Conservation (phyloP, 495 filamentous ascomycete species). For the Aspergillus saccharolyticus region DNA sequence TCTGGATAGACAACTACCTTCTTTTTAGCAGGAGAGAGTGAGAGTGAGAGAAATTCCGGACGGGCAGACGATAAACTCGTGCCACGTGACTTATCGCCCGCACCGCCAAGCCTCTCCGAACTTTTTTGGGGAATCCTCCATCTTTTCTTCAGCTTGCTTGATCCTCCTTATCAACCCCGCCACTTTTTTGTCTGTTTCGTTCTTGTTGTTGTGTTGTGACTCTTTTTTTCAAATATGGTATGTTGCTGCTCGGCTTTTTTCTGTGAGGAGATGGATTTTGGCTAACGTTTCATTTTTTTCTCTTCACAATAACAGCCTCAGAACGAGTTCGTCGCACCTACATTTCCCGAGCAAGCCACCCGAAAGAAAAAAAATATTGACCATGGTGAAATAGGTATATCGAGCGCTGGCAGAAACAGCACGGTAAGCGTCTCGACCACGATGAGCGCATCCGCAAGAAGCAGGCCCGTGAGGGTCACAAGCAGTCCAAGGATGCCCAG, state of each 20-base stretch:
- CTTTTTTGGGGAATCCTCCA: constrained; percentile 39
- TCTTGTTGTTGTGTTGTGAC: not conserved
- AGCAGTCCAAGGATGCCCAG: constrained; percentile 80
- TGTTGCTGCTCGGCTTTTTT: constrained; percentile 6
- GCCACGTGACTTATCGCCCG: constrained; percentile 25
- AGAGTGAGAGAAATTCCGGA: constrained; percentile 17
- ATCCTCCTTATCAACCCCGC: not conserved
- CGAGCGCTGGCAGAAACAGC: constrained; percentile 78
- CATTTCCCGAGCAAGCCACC: constrained; percentile 14
- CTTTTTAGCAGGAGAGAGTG: no score
- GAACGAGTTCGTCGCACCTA: constrained; percentile 59
- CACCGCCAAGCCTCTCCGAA: constrained; percentile 28
- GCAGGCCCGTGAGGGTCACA: constrained; percentile 79
- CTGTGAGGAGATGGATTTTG: not conserved
- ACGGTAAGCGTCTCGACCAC: constrained; percentile 78
- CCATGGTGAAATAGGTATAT: constrained; percentile 57
- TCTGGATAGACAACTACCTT: no score
- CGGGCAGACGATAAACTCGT: constrained; percentile 12
- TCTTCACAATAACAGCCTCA: constrained; percentile 53
- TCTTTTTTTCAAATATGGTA: constrained; percentile 36
- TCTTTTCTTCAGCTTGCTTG: constrained; percentile 13
- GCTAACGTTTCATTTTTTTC: constrained; percentile 6
- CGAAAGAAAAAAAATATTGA: constrained; percentile 16
- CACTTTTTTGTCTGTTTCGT: not conserved
- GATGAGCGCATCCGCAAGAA: constrained; percentile 90